phyloP scores from a whole-genome alignment of 768 basidiomycete genomes.

The Lentinula sp. region DNA sequence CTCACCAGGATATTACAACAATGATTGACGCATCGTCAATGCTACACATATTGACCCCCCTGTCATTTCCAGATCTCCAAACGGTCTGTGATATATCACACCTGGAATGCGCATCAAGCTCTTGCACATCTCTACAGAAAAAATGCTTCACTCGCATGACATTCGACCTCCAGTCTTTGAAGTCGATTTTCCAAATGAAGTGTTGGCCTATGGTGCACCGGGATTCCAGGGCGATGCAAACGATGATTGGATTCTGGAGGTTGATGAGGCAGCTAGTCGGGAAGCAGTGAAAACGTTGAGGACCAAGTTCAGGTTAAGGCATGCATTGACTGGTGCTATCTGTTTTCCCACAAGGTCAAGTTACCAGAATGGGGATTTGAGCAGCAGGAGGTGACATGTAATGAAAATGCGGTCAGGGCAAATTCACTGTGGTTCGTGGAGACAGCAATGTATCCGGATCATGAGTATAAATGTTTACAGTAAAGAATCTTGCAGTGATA shows the following conservation, averaged over 20 bases:
- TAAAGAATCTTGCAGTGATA: neutral
- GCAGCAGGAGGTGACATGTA: conserved; percentile 99
- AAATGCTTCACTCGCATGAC: conserved; percentile 93
- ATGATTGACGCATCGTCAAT: conserved; percentile 84
- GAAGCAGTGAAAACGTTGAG: conserved; percentile 71
- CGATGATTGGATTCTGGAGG: conserved; percentile 90
- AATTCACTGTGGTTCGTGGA: conserved; percentile 96
- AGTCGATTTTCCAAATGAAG: conserved; percentile 98
- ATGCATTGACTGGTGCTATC: conserved; percentile 85
- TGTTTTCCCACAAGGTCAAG: conserved; percentile 98
- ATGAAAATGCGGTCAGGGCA: conserved; percentile 86
- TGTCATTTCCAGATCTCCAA: conserved; percentile 22
- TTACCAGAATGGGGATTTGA: conserved; percentile 97
- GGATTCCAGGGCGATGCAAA: conserved; percentile 87
- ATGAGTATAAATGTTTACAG: conserved; percentile 36
- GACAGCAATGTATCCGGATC: conserved; percentile 66
- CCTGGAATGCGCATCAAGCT: conserved; percentile 72
- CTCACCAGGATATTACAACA: conserved; percentile 95
- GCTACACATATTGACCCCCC: conserved; percentile 37
- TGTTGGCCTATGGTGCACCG: conserved; percentile 87
- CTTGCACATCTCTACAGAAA: conserved; percentile 73
- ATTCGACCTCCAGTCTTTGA: conserved; percentile 91
- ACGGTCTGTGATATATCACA: conserved; percentile 49
- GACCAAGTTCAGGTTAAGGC: conserved; percentile 78
- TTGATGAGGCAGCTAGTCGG: conserved; percentile 55